A percentile compares a stretch with the other conserved stretches of the same genome.
Evolutionary conservation across 768 basidiomycete genomes (phyloP).

Genomic region (Russula lepida): DNA sequence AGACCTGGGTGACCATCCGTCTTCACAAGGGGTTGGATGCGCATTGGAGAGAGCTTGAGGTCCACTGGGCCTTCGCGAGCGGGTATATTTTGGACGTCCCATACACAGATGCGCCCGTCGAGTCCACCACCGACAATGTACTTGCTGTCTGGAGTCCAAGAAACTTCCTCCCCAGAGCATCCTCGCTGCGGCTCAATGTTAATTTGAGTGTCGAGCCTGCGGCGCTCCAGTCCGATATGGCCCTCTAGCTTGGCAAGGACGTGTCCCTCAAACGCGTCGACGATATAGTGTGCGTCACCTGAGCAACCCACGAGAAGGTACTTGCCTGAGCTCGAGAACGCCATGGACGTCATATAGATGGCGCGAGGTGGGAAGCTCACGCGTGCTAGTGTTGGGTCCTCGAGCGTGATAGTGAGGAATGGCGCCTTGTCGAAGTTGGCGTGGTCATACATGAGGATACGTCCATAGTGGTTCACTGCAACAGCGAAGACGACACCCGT

Average conservation of each 20-base stretch:
- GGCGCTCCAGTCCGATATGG: slow-evolving; percentile 72
- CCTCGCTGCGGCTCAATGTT: slow-evolving; percentile 67
- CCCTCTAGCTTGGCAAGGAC: slow-evolving; percentile 82
- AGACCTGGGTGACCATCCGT: slow-evolving; percentile 81
- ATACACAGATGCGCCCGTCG: slow-evolving; percentile 77
- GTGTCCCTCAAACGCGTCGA: slow-evolving; percentile 85
- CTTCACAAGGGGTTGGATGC: slow-evolving; percentile 41
- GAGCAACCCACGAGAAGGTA: slow-evolving; percentile 90
- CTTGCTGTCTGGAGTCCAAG: slow-evolving; percentile 92
- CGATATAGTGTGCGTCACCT: slow-evolving; percentile 83
- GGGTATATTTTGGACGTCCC: slow-evolving; percentile 72
- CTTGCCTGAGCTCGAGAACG: slow-evolving; percentile 87
- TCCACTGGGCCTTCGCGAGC: slow-evolving; percentile 45
- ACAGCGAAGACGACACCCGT: slow-evolving; percentile 82
- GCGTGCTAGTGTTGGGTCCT: slow-evolving; percentile 67
- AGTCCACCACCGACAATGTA: slow-evolving; percentile 79
- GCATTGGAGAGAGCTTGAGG: slow-evolving; percentile 42
- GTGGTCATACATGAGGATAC: slow-evolving; percentile 79
- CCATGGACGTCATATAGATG: slow-evolving; percentile 84
- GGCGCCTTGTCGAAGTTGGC: slow-evolving; percentile 87
- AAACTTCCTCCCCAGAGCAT: slow-evolving; percentile 86
- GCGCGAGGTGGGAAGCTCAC: slow-evolving; percentile 81
- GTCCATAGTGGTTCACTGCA: slow-evolving; percentile 71
- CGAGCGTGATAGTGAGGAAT: slow-evolving; percentile 74
- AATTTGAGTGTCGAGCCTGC: slow-evolving; percentile 37